Evolutionary conservation across 495 filamentous ascomycete species (phyloP).

Genomic region (Penicillium flavigenum): DNA sequence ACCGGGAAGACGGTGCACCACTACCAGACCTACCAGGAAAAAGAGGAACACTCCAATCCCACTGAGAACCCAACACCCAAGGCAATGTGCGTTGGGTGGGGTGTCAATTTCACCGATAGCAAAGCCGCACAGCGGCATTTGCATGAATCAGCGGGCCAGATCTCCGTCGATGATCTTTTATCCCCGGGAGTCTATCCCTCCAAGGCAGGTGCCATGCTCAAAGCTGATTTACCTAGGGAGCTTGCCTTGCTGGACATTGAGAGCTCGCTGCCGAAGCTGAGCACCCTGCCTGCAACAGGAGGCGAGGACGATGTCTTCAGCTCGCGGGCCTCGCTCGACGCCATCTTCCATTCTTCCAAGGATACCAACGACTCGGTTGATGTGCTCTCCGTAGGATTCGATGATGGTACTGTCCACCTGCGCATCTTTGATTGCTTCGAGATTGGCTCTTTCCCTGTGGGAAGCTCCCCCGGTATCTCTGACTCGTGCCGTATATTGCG

Average conservation of each 20-base stretch:
- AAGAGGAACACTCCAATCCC: constrained; percentile 36
- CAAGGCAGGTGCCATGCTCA: constrained; percentile 41
- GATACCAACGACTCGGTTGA: constrained; percentile 72
- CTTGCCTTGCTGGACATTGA: constrained; percentile 78
- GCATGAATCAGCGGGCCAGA: constrained; percentile 39
- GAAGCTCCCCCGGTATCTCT: constrained; percentile 17
- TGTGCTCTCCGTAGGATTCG: constrained; percentile 75
- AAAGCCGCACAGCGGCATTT: constrained; percentile 46
- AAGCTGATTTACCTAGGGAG: constrained; percentile 69
- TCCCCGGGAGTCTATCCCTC: constrained; percentile 40
- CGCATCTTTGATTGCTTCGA: constrained; percentile 89
- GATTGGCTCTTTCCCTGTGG: constrained; percentile 64
- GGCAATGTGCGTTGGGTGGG: constrained; percentile 72
- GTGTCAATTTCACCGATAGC: constrained; percentile 62
- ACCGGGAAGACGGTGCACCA: constrained; percentile 76
- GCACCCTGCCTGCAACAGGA: constrained; percentile 61
- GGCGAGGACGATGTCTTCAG: constrained; percentile 39
- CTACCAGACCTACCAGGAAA: constrained; percentile 40
- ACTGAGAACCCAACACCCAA: constrained; percentile 25
- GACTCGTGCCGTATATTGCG: constrained; percentile 32
- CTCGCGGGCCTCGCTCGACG: constrained; percentile 29
- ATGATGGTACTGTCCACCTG: constrained; percentile 74
- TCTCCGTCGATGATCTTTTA: constrained; percentile 46
- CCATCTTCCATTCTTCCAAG: constrained; percentile 43
- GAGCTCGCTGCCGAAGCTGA: constrained; percentile 75